phyloP scores from a whole-genome alignment of 2,329 filamentous ascomycete species.

The Thelonectria olida region DNA sequence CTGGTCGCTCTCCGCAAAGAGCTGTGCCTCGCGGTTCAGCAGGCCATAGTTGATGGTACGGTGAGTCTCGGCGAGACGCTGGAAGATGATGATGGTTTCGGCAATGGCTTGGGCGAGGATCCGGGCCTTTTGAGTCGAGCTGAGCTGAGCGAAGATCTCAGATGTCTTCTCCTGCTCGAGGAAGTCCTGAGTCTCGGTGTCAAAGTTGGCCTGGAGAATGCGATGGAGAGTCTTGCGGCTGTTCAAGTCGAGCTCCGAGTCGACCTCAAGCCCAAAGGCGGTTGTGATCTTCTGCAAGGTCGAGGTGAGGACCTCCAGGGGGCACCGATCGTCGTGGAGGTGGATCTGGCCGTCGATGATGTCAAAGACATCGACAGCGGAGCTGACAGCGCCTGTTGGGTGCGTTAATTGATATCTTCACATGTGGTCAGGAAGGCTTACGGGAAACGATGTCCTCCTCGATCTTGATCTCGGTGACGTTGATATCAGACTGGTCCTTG shows the following conservation, averaged over 20 bases:
- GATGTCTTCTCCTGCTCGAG: slow-evolving; percentile 40
- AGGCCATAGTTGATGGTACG: slow-evolving; percentile 35
- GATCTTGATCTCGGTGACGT: slow-evolving; percentile 28
- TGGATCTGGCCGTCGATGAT: slow-evolving; percentile 35
- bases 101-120: slow-evolving; percentile 40
- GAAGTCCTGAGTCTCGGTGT: slow-evolving; percentile 37
- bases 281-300: slow-evolving; percentile 33
- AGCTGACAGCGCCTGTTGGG: slow-evolving; percentile 32
- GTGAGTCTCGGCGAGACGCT: slow-evolving; percentile 34
- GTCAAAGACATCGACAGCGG: slow-evolving; percentile 34
- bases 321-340: slow-evolving; percentile 36
- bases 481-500: slow-evolving; percentile 34
- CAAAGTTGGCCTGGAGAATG: slow-evolving; percentile 40
- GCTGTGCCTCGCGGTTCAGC: slow-evolving; percentile 39
- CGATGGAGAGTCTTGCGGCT: slow-evolving; percentile 38
- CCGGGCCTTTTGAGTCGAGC: slow-evolving; percentile 34
- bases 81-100: slow-evolving; percentile 35
- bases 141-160: slow-evolving; percentile 37
- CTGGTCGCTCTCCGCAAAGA: slow-evolving; percentile 41
- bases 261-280: slow-evolving; percentile 36
- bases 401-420: slow-evolving; percentile 22
- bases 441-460: slow-evolving; percentile 22
- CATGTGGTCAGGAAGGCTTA: slow-evolving; percentile 13
- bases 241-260: slow-evolving; percentile 33
- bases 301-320: slow-evolving; percentile 35